Evolutionary conservation across 208 protist genomes (phyloP).

Genomic region (Leishmania turanica): DNA sequence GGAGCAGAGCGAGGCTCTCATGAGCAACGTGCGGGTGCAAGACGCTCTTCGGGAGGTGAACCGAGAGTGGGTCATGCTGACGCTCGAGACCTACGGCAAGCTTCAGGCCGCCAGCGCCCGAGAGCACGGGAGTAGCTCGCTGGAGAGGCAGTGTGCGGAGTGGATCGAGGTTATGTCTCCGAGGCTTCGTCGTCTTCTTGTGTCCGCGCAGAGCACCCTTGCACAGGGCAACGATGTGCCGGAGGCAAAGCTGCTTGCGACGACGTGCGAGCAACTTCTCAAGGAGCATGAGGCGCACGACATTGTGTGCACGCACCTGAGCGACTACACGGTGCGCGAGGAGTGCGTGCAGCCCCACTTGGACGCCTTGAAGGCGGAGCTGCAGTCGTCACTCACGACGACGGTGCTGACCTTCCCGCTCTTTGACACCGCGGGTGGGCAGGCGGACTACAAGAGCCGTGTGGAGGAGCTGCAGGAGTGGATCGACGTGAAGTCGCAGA

Average conservation of each 20-base stretch:
- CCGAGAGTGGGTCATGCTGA: conserved; percentile 68
- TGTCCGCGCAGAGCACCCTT: conserved; percentile 27
- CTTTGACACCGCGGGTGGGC: conserved; percentile 46
- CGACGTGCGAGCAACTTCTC: conserved; percentile 44
- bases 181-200: conserved; percentile 25
- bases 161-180: conserved; percentile 38
- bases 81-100: conserved; percentile 65
- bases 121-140: conserved; percentile 35
- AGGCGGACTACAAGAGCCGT: conserved; percentile 60
- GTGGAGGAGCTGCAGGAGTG: conserved; percentile 82
- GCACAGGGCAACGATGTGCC: conserved; percentile 2
- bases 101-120: conserved; percentile 41
- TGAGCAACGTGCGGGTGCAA: conserved; percentile 54
- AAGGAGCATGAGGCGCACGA: conserved; percentile 50
- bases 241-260: conserved; percentile 22
- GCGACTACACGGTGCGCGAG: conserved; percentile 71
- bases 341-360: conserved; percentile 67
- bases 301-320: conserved; percentile 69
- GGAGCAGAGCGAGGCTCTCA: conserved; percentile 70
- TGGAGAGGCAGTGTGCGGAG: conserved; percentile 52
- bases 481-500: conserved; percentile 82
- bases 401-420: conserved; percentile 63
- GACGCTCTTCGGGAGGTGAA: conserved; percentile 77
- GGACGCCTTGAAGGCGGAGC: conserved; percentile 56
- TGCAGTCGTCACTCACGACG: conserved; percentile 57